Evolutionary conservation across 306 rosid species (phyloP).

Genomic region (Corylus heterophylla): DNA sequence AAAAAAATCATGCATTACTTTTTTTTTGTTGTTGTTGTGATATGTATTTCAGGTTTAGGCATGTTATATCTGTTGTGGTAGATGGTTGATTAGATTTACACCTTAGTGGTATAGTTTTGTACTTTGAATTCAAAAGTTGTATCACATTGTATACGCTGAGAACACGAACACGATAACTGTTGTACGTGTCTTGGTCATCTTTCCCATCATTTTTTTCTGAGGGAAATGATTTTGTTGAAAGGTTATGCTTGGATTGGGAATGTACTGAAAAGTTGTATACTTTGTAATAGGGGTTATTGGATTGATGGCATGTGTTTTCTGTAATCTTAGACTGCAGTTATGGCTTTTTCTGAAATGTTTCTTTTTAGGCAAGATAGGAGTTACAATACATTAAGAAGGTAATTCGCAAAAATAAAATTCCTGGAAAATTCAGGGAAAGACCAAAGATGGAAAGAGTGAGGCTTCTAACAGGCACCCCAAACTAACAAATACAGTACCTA

Average conservation of each 20-base stretch:
- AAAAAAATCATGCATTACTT: slow-evolving; percentile 4
- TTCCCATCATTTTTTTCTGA: slow-evolving; percentile 15
- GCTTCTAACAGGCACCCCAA: no score
- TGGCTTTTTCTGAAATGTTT: no score
- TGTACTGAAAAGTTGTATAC: not conserved
- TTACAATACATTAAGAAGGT: no score
- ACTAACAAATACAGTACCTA: no score
- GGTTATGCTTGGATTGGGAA: not conserved
- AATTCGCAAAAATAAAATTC: no score
- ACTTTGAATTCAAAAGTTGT: not conserved
- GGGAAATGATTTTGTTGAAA: slow-evolving; percentile 1
- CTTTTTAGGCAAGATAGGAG: no score
- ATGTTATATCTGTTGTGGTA: not conserved
- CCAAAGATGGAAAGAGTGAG: no score
- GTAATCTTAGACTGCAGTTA: not conserved
- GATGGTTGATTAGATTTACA: slow-evolving; percentile 24
- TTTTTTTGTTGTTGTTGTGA: not conserved
- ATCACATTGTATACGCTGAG: no score
- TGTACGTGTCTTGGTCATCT: not conserved
- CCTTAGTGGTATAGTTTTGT: slow-evolving; percentile 20
- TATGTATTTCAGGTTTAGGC: slow-evolving; percentile 10
- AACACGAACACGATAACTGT: no score
- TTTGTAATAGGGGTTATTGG: not conserved
- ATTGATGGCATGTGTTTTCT: slow-evolving; percentile 10
- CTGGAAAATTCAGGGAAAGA: no score